Evolutionary conservation across 2,329 filamentous ascomycete genomes (phyloP), one percentile per base, ranked within the genome.

Genomic region (Sporothrix inflata): DNA sequence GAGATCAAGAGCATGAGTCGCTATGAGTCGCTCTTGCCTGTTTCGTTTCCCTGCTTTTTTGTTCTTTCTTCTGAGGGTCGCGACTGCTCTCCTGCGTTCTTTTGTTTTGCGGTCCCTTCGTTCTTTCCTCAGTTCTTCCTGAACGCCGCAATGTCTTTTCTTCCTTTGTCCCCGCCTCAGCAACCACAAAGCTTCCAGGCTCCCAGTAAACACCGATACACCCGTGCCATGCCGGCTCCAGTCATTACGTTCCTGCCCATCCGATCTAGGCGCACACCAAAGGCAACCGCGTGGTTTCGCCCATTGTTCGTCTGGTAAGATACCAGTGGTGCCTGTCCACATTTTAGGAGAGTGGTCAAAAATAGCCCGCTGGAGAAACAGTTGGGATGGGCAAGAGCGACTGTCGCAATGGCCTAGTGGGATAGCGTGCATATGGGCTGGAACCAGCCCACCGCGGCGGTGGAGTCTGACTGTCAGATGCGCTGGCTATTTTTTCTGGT

Each of bases 391-490:
- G 47, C 47, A 51, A 55, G 51, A 24, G 51, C 51, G 21, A 55
- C 51, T 27, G 51, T 55, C 51, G 51, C 55, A 38, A 40, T 21
- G 55, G 21, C 55, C 30, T 21, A 61, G 55, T 61, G 60, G 38
- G 38, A 38, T 68, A 68, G 47, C 27, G 30, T 53, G 65, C 45
- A 51, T 51, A 21, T 21, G 21, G 49, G 49, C 49, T 24, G 49
- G 49, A 53, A 53, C 49, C 49, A 34, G 42, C 40, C 34, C 19
- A 45, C 24, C 21, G 63, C 24, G 16, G 57, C 27, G 14, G 61
- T 66, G 61, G 61, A 47, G 61, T 21, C 61, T n/a, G 19, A 47
- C 57, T 72, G 66, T 72, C 71, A 70, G 57, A 70, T 69, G 66
- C 61, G 34, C 16, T 47, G 61, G 14, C 27, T n/a, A 47, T 57